Evolutionary conservation across 2,329 filamentous ascomycete genomes (phyloP).

Genomic region (Scorias spongiosa): DNA sequence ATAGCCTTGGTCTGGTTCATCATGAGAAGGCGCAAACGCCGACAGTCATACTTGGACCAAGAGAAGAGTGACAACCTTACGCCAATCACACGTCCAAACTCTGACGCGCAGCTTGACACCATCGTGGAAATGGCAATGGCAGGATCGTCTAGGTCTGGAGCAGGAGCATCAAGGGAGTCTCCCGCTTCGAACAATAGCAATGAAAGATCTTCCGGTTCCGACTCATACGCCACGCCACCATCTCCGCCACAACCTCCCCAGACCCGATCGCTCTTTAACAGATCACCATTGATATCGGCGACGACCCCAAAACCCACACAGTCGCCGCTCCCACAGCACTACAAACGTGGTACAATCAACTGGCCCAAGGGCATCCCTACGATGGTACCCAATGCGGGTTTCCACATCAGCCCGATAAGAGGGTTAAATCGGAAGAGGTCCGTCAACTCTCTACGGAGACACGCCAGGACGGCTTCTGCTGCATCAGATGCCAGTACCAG

Average conservation of each 20-base stretch:
- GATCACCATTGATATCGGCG: constrained; percentile 8
- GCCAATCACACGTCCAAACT: background rate
- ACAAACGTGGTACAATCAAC: constrained; percentile 18
- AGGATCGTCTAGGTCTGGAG: constrained; percentile 13
- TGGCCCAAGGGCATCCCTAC: background rate
- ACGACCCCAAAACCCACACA: constrained; percentile 12
- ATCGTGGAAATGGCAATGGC: constrained; percentile 20
- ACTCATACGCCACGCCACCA: background rate
- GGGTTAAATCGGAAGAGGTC: constrained; percentile 10
- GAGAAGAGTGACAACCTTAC: background rate
- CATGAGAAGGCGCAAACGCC: constrained; percentile 4
- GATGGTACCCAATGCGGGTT: constrained; percentile 3
- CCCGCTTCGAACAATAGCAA: constrained; percentile 3
- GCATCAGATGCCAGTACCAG: background rate
- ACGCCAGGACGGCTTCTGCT: background rate
- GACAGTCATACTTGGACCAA: background rate
- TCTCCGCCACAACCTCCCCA: background rate
- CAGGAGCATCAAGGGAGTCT: constrained; percentile 18
- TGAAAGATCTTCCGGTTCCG: background rate
- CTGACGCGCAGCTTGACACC: constrained; percentile 12
- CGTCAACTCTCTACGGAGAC: background rate
- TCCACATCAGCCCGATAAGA: constrained; percentile 17
- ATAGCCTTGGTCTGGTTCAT: constrained; percentile 12
- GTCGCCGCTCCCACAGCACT: constrained; percentile 14
- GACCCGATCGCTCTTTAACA: background rate